A percentile compares a stretch with the other conserved stretches of the same genome.
phyloP scores from a whole-genome alignment of 306 rosid genomes.

The Hippophae tibetana region DNA sequence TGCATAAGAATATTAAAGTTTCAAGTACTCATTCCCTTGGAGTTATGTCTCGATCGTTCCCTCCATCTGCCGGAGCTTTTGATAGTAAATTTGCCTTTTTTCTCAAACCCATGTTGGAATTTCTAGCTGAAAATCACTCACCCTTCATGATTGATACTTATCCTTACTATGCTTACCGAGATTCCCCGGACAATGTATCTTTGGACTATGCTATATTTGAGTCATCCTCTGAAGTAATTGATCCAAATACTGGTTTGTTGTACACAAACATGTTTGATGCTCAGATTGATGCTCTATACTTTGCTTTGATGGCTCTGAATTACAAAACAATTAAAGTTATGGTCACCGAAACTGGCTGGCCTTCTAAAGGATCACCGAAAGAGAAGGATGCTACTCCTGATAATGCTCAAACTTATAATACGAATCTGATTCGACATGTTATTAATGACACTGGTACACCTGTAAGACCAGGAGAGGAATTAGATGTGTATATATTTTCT shows the following conservation, averaged over 20 bases:
- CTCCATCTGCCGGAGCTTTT: constrained; percentile 97
- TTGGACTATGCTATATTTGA: constrained; percentile 80
- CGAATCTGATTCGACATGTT: constrained; percentile 48
- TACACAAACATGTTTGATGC: constrained; percentile 96
- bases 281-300: constrained; percentile 89
- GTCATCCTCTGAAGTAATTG: constrained; percentile 86
- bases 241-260: constrained; percentile 89
- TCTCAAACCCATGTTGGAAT: constrained; percentile 89
- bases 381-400: constrained; percentile 77
- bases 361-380: constrained; percentile 90
- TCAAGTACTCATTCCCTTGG: constrained; percentile 94
- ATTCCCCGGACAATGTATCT: constrained; percentile 62
- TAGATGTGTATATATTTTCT: constrained; percentile 44
- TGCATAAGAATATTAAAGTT: constrained; percentile 71
- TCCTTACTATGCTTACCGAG: constrained; percentile 94
- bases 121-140: constrained; percentile 87
- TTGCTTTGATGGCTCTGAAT: constrained; percentile 78
- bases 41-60: constrained; percentile 85
- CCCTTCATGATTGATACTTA: constrained; percentile 96
- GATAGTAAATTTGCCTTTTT: constrained; percentile 75
- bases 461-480: constrained; percentile 34
- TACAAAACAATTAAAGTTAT: constrained; percentile 77
- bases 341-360: constrained; percentile 99
- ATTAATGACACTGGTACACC: constrained; percentile 47
- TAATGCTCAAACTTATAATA: constrained; percentile 70